A percentile compares a stretch with the other conserved stretches of the same genome.
phyloP scores from a whole-genome alignment of 192 early-diverging fungal genomes.

The Rhizophagus clarus region DNA sequence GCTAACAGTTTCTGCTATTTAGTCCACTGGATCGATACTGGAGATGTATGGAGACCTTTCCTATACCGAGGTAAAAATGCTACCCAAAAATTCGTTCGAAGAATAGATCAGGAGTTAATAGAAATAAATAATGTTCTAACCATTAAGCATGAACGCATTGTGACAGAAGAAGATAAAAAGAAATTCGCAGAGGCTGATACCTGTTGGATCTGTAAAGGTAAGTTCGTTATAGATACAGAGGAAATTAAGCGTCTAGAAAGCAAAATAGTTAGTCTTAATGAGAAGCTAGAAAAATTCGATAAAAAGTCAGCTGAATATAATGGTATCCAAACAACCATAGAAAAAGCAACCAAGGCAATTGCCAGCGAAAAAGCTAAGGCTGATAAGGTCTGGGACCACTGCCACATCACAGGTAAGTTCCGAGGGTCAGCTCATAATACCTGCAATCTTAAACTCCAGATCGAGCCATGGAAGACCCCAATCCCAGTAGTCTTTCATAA shows the following conservation, averaged over 20 bases:
- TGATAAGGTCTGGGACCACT: neutral
- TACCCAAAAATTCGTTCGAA: neutral
- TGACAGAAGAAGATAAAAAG: neutral
- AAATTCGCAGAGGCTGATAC: neutral
- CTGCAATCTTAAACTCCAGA: slow-evolving; percentile 4
- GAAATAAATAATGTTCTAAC: neutral
- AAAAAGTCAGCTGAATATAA: too few relatives aligned
- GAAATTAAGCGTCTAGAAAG: neutral
- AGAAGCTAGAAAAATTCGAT: too few relatives aligned
- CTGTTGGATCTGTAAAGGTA: slow-evolving; percentile 15
- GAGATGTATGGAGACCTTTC: slow-evolving; percentile 6
- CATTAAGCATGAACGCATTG: neutral
- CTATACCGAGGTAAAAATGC: slow-evolving; percentile 8
- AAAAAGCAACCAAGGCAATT: too few relatives aligned
- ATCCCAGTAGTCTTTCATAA: slow-evolving; percentile 20
- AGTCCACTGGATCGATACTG: slow-evolving; percentile 9
- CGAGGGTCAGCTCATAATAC: neutral
- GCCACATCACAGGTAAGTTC: neutral
- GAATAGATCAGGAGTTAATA: neutral
- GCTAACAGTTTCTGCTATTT: slow-evolving; percentile 17
- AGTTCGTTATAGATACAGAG: neutral
- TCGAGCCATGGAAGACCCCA: neutral
- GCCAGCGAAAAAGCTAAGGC: too few relatives aligned
- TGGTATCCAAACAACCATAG: too few relatives aligned
- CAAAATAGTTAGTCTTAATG: too few relatives aligned